Evolutionary conservation across 2,329 filamentous ascomycete genomes (phyloP), one percentile per base, ranked within the genome.

Genomic region (Fusarium ramigenum): DNA sequence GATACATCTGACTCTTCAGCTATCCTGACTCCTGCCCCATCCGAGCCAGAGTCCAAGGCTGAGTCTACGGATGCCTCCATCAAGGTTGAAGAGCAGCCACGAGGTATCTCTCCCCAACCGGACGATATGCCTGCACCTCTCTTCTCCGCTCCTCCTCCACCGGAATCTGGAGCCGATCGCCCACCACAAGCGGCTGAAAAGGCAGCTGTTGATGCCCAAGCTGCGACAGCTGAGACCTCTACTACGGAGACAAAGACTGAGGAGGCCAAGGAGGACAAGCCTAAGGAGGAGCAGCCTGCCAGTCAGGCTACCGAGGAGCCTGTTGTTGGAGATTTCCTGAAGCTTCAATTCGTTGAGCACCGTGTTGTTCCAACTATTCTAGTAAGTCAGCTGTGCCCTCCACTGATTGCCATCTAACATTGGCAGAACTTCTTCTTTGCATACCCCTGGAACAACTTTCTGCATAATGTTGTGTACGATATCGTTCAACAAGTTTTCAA

Each of bases 401-500:
- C 36, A 32, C 9, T 43, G 36, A 39, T 43, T 30, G 18, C 40
- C 16, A 58, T 56, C 75, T 79, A 72, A 77, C 58, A 11, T 30
- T 3, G 10, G 5, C 73, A 97, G 94, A 93, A 95, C 64, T 98
- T 98, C 85, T 99, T 99, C 84, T 99, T 99, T 86, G 91, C 93
- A 67, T 99, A 98, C 79, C 96, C 96, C 2, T 99, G 96, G 96
- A 99, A 99, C 83, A 99, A 99, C 82, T 99, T 99, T 80, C 88
- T 99, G 49, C 96, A 99, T 84, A 99, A 99, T 79, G 96, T 99
- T 47, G 96, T 99, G 53, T 99, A 99, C 80, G 96, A 99, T 81
- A 95, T 99, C 79, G 94, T 99, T 47, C 96, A 99, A 82, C 96
- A 99, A 85, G 96, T 99, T 2, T 98, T 99, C 83, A 99, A 99